A percentile compares a stretch with the other conserved stretches of the same genome.
These are phyloP conservation scores for Bruguiera hainesii DNA, from an alignment of 441 rosid species.

Conservation along the genomic window DNA sequence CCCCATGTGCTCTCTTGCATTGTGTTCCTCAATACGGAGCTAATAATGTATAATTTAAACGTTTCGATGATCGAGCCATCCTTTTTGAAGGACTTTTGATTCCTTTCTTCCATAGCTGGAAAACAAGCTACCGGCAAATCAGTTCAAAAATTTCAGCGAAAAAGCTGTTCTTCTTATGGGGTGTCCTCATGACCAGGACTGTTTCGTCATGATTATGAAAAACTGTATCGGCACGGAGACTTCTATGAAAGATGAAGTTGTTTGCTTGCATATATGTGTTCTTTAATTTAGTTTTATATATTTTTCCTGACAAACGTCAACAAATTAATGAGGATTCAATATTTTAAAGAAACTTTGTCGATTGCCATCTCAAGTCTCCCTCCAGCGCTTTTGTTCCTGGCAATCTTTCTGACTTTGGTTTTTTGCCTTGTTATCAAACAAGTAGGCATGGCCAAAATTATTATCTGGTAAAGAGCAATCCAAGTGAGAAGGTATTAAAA, in stretches of 20 bases:
- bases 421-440: not conserved
- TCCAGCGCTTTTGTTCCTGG: not conserved
- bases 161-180: not conserved
- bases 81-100: slow-evolving; percentile 27
- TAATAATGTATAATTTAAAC: slow-evolving; percentile 34
- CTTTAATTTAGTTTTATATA: not conserved
- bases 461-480: slow-evolving; percentile 10
- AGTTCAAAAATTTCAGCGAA: slow-evolving; percentile 13
- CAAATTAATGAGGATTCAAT: too few relatives aligned
- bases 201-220: not conserved
- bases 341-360: too few relatives aligned
- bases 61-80: slow-evolving; percentile 44
- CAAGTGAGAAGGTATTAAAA: slow-evolving; percentile 18
- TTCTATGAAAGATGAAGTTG: not conserved
- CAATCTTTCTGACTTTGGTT: not conserved
- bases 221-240: not conserved
- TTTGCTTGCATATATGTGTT: not conserved
- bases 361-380: not conserved
- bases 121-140: slow-evolving; percentile 19
- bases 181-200: not conserved
- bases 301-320: not conserved
- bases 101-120: slow-evolving; percentile 21
- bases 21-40: slow-evolving; percentile 56
- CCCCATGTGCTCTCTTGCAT: slow-evolving; percentile 71
- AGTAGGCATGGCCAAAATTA: slow-evolving; percentile 34